phyloP scores from a whole-genome alignment of 441 rosid species.

The Populus tomentosa region DNA sequence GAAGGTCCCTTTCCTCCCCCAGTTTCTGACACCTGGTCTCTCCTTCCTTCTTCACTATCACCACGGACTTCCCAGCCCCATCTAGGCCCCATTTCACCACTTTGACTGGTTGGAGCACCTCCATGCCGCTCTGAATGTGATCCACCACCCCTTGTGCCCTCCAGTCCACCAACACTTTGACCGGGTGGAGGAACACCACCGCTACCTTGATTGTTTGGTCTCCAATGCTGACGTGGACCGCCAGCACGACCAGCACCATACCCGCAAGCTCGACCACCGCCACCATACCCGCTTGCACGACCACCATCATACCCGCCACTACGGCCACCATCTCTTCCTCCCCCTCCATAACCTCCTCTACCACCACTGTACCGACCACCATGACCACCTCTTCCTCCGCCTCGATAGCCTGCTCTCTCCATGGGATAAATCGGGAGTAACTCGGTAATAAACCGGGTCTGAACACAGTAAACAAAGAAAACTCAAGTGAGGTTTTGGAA shows the following conservation, averaged over 20 bases:
- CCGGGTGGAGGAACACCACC: background rate
- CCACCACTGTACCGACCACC: background rate
- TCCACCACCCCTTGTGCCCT: background rate
- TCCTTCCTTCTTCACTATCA: background rate
- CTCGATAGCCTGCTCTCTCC: conserved; percentile 33
- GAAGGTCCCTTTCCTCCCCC: background rate
- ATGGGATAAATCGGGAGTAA: conserved; percentile 32
- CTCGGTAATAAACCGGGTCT: background rate
- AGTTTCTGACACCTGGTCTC: background rate
- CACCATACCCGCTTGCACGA: background rate
- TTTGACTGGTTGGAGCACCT: background rate
- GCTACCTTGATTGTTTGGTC: background rate
- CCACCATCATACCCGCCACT: too few species aligned
- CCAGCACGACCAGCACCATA: background rate
- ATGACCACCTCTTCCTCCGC: conserved; percentile 7
- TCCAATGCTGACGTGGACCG: background rate
- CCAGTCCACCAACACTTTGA: background rate
- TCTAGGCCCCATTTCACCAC: background rate
- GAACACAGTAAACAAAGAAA: background rate
- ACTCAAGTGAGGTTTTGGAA: background rate
- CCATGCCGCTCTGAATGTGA: background rate
- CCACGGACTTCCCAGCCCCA: background rate
- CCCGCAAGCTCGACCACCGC: background rate
- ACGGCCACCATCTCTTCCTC: background rate
- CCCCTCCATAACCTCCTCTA: conserved; percentile 17